These are phyloP conservation scores for Astrephomene gubernaculifera DNA, from an alignment of 139 green algal species.

Conservation along the genomic window DNA sequence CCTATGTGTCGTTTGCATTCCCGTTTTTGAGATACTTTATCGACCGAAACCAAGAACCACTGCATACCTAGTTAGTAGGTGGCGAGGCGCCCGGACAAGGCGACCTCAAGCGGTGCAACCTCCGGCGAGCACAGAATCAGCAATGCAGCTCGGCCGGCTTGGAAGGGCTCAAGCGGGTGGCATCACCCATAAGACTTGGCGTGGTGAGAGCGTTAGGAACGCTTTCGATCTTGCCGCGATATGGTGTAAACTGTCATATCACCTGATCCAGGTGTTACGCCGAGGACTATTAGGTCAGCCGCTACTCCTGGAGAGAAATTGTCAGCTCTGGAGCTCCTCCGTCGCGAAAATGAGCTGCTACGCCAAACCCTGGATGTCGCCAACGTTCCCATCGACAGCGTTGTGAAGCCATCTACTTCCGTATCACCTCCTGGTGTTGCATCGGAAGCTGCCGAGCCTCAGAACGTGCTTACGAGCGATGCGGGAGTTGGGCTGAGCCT, in stretches of 20 bases:
- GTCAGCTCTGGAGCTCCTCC: conserved; percentile 72
- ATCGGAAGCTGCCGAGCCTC: no score
- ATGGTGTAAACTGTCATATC: no score
- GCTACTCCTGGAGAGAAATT: conserved; percentile 38
- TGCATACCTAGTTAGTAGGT: not conserved
- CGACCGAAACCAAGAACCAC: no score
- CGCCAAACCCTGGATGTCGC: conserved; percentile 66
- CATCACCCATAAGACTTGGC: not conserved
- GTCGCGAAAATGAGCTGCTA: conserved; percentile 84
- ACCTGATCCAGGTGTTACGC: not conserved
- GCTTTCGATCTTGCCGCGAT: not conserved
- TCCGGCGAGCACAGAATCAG: not conserved
- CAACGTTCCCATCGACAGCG: conserved; percentile 43
- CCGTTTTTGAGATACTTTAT: not conserved
- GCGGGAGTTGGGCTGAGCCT: not conserved
- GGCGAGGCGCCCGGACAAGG: not conserved
- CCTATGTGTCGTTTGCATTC: no score
- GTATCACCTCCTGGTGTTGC: not conserved
- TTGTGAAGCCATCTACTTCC: not conserved
- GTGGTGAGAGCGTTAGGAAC: not conserved
- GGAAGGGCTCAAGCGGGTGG: not conserved
- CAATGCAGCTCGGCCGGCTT: conserved; percentile 36
- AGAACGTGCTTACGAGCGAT: not conserved
- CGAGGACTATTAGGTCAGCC: not conserved
- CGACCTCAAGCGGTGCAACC: not conserved